phyloP scores from a whole-genome alignment of 2,329 filamentous ascomycete species.

The Albophoma yamanashiensis region DNA sequence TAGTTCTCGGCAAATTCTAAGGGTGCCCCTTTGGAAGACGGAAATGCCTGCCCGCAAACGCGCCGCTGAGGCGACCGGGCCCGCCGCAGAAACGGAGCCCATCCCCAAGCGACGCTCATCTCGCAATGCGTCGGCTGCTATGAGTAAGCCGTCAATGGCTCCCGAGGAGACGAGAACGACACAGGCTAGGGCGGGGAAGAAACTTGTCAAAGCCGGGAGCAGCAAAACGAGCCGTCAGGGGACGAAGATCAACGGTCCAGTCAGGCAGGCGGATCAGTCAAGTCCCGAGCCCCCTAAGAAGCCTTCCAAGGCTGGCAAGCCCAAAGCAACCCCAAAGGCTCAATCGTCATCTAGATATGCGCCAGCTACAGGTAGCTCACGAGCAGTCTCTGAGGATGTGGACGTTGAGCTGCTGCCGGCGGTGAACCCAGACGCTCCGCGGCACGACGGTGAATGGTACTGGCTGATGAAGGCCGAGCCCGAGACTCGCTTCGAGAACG shows the following conservation, averaged over 20 bases:
- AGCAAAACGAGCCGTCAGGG: background rate
- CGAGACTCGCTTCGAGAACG: slow-evolving; percentile 75
- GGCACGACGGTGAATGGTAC: slow-evolving; percentile 39
- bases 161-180: background rate
- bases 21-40: background rate
- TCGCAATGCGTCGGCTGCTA: slow-evolving; percentile 11
- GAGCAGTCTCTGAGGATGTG: slow-evolving; percentile 14
- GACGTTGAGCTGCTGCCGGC: slow-evolving; percentile 23
- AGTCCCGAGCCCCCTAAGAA: background rate
- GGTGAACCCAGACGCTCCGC: slow-evolving; percentile 25
- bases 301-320: background rate
- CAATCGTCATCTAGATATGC: background rate
- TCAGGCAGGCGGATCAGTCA: background rate
- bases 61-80: background rate
- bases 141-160: background rate
- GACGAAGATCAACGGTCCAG: background rate
- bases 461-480: slow-evolving; percentile 88
- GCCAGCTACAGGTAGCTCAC: background rate
- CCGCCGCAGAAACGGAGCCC: slow-evolving; percentile 8
- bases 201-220: background rate
- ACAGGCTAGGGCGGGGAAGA: background rate
- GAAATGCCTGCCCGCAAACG: background rate
- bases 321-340: background rate
- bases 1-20: background rate
- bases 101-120: slow-evolving; percentile 15